Evolutionary conservation across 2,329 filamentous ascomycete genomes (phyloP), one percentile per base, ranked within the genome.

Genomic region (Arthrobotrys megalospora): DNA sequence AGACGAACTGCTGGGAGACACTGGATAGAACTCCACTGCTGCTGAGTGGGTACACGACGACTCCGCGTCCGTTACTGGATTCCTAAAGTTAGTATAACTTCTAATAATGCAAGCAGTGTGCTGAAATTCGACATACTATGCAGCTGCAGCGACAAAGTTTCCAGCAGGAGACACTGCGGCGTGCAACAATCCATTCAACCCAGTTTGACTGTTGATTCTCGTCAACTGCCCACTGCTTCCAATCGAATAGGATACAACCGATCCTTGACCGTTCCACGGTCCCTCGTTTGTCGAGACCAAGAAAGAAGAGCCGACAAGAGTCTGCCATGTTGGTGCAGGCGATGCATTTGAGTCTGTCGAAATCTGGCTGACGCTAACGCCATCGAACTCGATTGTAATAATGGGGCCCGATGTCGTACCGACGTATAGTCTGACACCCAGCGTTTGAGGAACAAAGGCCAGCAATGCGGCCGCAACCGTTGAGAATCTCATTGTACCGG

Each of bases 241-340:
- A 16, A 77, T 77, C 0, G 12, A 12, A 48, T 71, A 77, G 10
- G 73, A 77, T 19, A 67, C 52, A 28, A 77, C 43, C 2, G 73
- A 77, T 58, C 73, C 66, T n/a, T 65, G 60, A 10, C 73, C 73
- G n/a, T 66, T 67, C 50, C 50, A 65, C 12, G 73, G 66, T 4
- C 73, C 73, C 32, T 77, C 73, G 19, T 71, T 77, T 5, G 73
- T 77, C 12, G 73, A 71, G 24, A 77, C 10, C 6, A 77, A 45
- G 4, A 62, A 21, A 6, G 60, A 53, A 16, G 32, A 28, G n/a
- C 32, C 45, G 7, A 63, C 38, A 6, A 77, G 21, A 21, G 66
- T 66, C 14, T 77, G 73, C 73, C 73, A 77, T 52, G 45, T 77
- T 10, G 73, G 73, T 32, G 32, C 58, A 12, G 73, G 73, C 7